A percentile compares a stretch with the other conserved stretches of the same genome.
Evolutionary conservation across 345 rosid genomes (phyloP).

Genomic region (Gossypium thurberi): DNA sequence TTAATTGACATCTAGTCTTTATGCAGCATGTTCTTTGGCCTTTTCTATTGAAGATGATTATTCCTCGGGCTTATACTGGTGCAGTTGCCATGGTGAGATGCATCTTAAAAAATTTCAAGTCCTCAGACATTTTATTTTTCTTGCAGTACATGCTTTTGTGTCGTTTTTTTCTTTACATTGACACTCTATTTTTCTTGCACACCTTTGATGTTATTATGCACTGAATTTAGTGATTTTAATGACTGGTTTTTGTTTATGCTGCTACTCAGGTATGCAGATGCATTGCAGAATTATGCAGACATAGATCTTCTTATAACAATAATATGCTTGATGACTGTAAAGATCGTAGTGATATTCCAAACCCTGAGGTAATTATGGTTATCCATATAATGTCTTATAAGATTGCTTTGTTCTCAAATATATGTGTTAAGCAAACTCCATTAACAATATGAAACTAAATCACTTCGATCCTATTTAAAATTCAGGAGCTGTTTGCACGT

Average conservation of each 20-base stretch:
- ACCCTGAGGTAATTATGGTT: slow-evolving; percentile 59
- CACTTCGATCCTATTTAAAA: slow-evolving; percentile 14
- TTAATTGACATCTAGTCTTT: not conserved
- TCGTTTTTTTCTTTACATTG: not conserved
- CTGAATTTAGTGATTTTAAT: not conserved
- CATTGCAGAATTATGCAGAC: slow-evolving; percentile 78
- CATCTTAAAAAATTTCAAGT: slow-evolving; percentile 5
- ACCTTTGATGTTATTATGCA: not conserved
- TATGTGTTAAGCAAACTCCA: not conserved
- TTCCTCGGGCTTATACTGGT: slow-evolving; percentile 64
- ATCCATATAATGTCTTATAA: slow-evolving; percentile 14
- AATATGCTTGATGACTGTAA: slow-evolving; percentile 71
- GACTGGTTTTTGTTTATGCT: slow-evolving; percentile 18
- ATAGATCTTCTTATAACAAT: slow-evolving; percentile 47
- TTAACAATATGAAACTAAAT: slow-evolving; percentile 2
- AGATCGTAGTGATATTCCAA: slow-evolving; percentile 77
- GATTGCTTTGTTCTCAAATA: slow-evolving; percentile 6
- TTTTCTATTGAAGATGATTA: slow-evolving; percentile 76
- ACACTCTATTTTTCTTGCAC: not conserved
- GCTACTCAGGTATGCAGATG: slow-evolving; percentile 86
- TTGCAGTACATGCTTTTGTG: not conserved
- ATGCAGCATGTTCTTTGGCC: slow-evolving; percentile 96
- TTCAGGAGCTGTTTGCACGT: slow-evolving; percentile 90
- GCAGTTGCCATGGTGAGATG: slow-evolving; percentile 75
- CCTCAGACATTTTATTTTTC: not conserved